Evolutionary conservation across 768 basidiomycete species (phyloP).

Genomic region (Collybiopsis confluens): DNA sequence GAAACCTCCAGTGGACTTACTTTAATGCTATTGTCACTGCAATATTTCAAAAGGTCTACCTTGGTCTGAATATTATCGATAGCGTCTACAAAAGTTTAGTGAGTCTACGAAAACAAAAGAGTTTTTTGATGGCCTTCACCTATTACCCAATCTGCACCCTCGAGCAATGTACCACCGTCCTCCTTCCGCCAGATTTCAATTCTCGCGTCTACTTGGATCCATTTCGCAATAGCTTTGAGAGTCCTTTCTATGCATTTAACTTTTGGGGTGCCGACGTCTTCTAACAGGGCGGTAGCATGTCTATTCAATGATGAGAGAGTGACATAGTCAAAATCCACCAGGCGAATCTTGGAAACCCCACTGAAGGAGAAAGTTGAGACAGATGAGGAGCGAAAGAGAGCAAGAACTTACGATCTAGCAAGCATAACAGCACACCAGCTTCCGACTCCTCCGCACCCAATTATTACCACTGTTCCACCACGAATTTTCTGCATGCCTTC

Average conservation of each 20-base stretch:
- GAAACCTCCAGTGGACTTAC: conserved; percentile 30
- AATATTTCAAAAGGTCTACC: conserved; percentile 89
- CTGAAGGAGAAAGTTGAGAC: conserved; percentile 27
- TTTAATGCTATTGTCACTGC: conserved; percentile 75
- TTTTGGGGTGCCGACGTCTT: conserved; percentile 93
- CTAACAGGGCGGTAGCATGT: conserved; percentile 84
- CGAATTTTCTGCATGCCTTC: conserved; percentile 81
- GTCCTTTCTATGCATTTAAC: conserved; percentile 71
- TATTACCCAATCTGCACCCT: conserved; percentile 92
- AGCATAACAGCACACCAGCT: conserved; percentile 96
- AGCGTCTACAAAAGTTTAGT: conserved; percentile 52
- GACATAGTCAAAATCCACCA: conserved; percentile 96
- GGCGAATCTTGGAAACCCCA: conserved; percentile 69
- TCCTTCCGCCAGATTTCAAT: conserved; percentile 87
- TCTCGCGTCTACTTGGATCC: conserved; percentile 81
- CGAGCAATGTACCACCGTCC: conserved; percentile 66
- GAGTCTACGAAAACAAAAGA: not conserved
- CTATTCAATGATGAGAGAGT: conserved; percentile 92
- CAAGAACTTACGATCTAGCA: conserved; percentile 69
- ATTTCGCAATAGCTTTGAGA: conserved; percentile 72
- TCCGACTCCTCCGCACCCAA: conserved; percentile 96
- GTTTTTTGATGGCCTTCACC: conserved; percentile 38
- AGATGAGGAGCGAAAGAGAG: not conserved
- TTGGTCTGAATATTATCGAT: conserved; percentile 98
- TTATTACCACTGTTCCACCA: conserved; percentile 71